Evolutionary conservation across 495 filamentous ascomycete species (phyloP), one percentile per base, ranked within the genome.

Genomic region (Daldinia loculata): DNA sequence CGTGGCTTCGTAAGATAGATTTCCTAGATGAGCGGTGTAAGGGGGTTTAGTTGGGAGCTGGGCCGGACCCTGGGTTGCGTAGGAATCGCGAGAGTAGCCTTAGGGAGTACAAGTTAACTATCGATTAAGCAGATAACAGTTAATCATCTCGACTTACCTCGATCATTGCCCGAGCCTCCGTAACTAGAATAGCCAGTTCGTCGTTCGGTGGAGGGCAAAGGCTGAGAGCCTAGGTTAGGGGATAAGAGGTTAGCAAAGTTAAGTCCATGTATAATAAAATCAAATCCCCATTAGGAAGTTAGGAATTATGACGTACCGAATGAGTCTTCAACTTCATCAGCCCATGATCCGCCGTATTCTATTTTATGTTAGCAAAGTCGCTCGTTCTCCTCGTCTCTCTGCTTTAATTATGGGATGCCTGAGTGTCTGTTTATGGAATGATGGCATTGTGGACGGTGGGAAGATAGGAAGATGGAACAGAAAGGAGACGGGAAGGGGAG

Each of bases 321-420:
- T 67, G 91, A 82, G 72, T 95, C 92, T 78, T 98, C 95, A 86
- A 98, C 96, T 77, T 99, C 95, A 84, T 98, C 95, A 70, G 95
- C 95, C 95, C 95, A 99, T 66, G 95, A 97, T 76, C 93, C 81
- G 34, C 81, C 93, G 71, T 93, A 88, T 72, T 90, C 94, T 97
- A 76, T 66, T 71, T 66, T 15, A 61, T 50, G 74, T 86, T 78
- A 85, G 83, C 80, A 75, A 75, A 67, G 69, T 52, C 51, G 66
- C 57, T 56, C 45, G 26, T 26, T 63, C 27, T 3, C 50, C 39
- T 62, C 15, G 19, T 51, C 6, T 52, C 19, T 19, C n/a, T 4
- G 6, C 38, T 24, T 51, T 45, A 15, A 56, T 66, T 39, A 34
- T 60, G 19, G 36, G 50, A 63, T 62, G 52, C 12, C 39, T 2